Base-by-base conservation (phyloP, 1,284 basidiomycete genomes). In the Fomitopsis schrenkii region DNA sequence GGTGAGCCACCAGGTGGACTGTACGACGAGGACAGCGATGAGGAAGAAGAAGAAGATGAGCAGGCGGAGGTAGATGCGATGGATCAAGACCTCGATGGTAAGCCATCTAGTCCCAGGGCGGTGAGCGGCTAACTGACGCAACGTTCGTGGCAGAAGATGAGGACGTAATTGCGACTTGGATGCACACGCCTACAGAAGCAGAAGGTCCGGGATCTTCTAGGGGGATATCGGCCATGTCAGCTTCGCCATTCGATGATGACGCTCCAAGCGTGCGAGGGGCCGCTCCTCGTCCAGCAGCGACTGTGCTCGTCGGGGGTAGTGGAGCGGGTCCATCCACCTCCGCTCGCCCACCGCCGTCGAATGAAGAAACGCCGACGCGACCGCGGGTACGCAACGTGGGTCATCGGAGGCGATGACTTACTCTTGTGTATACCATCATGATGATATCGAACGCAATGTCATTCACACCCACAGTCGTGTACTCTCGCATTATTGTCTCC, bases 51-150 rank as follows among this genome's bases (percentile, higher is more conserved):
- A 35, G 85, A 85, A 45, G 78, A 75, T 57, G 83, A 81, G 48
- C 79, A 77, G 55, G 79, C 75, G 33, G 83, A 84, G 68, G 73
- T 76, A 0, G 86, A 89, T 68, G 85, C 83, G 36, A 90, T 88
- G 87, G 87, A 88, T 63, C 83, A 88, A 70, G 87, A 89, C 66
- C 74, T 83, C 45, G 79, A 80, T 58, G 68, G 59, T 54, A 50
- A 75, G 55, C 71, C 78, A 30, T 76, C 76, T 83, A 81, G 9
- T 86, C 86, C 55, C 68, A 75, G 22, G 85, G 83, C 35, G 81
- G 79, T 57, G 73, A 76, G n/a, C 3, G 12, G 22, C 40, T 22
- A 9, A 26, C 17, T 54, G 52, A 36, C 6, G 35, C 35, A 7
- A 38, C 38, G 48, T 14, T 12, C 7, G 7, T 19, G 12, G n/a